phyloP scores from a whole-genome alignment of 2,329 filamentous ascomycete species.

The Pseudocercospora pini-densiflorae region DNA sequence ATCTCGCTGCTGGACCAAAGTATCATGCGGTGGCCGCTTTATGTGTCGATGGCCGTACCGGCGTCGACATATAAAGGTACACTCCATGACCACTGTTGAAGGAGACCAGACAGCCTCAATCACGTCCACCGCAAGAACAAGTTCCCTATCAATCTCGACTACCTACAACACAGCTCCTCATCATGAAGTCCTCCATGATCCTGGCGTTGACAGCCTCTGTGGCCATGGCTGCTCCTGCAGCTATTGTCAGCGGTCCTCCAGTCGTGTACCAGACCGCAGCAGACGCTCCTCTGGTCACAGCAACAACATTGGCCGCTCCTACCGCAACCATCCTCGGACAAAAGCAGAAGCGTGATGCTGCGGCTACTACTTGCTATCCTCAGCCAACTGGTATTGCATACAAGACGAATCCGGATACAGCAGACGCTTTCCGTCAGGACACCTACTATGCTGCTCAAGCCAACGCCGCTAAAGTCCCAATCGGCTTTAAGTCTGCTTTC shows the following conservation, averaged over 20 bases:
- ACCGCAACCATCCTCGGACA: neutral
- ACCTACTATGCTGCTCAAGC: slow-evolving; percentile 16
- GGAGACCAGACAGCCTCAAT: neutral
- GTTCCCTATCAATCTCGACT: neutral
- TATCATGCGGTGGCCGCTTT: too few species aligned
- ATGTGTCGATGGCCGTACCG: too few species aligned
- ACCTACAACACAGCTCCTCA: neutral
- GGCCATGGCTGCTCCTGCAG: neutral
- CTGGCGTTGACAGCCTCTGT: neutral
- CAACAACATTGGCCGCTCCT: slow-evolving; percentile 14
- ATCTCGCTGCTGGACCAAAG: too few species aligned
- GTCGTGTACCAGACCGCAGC: slow-evolving; percentile 19
- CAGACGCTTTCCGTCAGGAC: slow-evolving; percentile 16
- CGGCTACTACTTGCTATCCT: slow-evolving; percentile 15
- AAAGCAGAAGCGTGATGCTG: slow-evolving; percentile 11
- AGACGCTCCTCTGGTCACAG: slow-evolving; percentile 17
- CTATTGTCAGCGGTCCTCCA: slow-evolving; percentile 11
- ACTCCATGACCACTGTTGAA: too few species aligned
- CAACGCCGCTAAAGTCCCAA: slow-evolving; percentile 13
- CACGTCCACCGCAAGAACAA: neutral
- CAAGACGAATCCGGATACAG: slow-evolving; percentile 9
- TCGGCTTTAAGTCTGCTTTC: slow-evolving; percentile 20
- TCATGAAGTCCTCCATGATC: neutral
- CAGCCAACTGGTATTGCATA: slow-evolving; percentile 16
- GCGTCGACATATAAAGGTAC: too few species aligned